phyloP scores from a whole-genome alignment of 495 filamentous ascomycete species.

The Trichoderma virens region DNA sequence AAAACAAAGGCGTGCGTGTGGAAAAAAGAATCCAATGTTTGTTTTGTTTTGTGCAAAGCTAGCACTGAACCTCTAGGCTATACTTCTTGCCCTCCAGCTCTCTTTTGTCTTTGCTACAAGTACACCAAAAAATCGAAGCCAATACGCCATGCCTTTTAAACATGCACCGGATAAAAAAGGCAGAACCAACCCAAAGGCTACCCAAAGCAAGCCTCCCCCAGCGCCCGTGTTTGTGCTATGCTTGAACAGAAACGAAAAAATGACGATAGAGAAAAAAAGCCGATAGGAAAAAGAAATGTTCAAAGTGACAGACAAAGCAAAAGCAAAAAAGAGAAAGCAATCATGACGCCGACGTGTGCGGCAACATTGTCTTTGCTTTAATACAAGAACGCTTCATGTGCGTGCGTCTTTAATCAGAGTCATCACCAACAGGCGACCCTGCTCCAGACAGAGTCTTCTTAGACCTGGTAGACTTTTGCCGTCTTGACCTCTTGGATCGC shows the following conservation, averaged over 20 bases:
- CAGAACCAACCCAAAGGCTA: neutral
- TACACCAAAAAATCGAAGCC: neutral
- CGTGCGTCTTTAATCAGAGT: conserved; percentile 3
- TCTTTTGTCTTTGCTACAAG: neutral
- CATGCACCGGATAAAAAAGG: neutral
- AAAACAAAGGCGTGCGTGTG: neutral
- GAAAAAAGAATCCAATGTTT: conserved; percentile 13
- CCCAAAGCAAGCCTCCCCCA: conserved; percentile 3
- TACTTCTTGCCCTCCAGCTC: neutral
- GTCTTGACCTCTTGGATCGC: neutral
- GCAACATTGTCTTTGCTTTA: neutral
- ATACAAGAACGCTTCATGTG: neutral
- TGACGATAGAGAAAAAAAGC: neutral
- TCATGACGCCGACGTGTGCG: neutral
- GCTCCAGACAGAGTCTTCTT: neutral
- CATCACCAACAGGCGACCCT: neutral
- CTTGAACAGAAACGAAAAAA: neutral
- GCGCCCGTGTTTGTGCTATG: conserved; percentile 4
- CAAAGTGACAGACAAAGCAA: neutral
- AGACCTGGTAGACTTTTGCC: neutral
- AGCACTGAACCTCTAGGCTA: conserved; percentile 4
- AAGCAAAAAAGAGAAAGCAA: neutral
- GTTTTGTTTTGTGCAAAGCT: conserved; percentile 6
- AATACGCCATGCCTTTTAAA: conserved; percentile 4
- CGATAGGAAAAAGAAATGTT: neutral